phyloP scores from a whole-genome alignment of 2,329 filamentous ascomycete genomes.

The Drechmeria coniospora region DNA sequence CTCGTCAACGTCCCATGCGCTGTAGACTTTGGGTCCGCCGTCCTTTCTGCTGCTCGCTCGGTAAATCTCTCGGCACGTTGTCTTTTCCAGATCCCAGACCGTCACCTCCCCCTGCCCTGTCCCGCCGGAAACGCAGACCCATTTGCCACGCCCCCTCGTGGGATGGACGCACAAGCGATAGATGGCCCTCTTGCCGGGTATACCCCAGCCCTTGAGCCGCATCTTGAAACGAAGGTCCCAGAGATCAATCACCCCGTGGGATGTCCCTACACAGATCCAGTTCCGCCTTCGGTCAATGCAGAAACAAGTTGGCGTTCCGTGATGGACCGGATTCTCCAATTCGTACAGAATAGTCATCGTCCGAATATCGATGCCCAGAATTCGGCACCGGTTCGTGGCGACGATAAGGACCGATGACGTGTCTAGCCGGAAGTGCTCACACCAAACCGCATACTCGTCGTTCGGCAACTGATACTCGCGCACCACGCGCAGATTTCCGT shows the following conservation, averaged over 20 bases:
- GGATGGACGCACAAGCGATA: conserved; percentile 70
- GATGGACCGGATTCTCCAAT: conserved; percentile 76
- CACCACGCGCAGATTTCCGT: conserved; percentile 61
- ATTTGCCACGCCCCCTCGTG: conserved; percentile 60
- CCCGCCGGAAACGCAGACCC: conserved; percentile 79
- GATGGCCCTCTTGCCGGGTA: conserved; percentile 66
- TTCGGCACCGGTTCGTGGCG: conserved; percentile 70
- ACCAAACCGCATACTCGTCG: conserved; percentile 72
- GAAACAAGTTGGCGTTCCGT: conserved; percentile 84
- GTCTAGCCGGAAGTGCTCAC: conserved; percentile 79
- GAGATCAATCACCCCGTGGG: conserved; percentile 80
- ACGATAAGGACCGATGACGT: conserved; percentile 68
- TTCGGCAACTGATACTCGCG: conserved; percentile 65
- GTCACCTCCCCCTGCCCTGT: conserved; percentile 80
- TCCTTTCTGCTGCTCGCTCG: conserved; percentile 50
- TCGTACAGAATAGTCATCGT: conserved; percentile 71
- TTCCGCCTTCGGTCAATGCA: conserved; percentile 73
- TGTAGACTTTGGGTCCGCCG: conserved; percentile 50
- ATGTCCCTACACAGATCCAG: conserved; percentile 84
- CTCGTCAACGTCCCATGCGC: conserved; percentile 79
- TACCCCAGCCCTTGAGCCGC: conserved; percentile 73
- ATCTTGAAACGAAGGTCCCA: conserved; percentile 96
- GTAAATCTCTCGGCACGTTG: conserved; percentile 77
- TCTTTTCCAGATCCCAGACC: conserved; percentile 90
- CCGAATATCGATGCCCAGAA: conserved; percentile 73